These are phyloP conservation scores for Rutstroemia sp. DNA, from an alignment of 2,329 filamentous ascomycete species.

Conservation along the genomic window DNA sequence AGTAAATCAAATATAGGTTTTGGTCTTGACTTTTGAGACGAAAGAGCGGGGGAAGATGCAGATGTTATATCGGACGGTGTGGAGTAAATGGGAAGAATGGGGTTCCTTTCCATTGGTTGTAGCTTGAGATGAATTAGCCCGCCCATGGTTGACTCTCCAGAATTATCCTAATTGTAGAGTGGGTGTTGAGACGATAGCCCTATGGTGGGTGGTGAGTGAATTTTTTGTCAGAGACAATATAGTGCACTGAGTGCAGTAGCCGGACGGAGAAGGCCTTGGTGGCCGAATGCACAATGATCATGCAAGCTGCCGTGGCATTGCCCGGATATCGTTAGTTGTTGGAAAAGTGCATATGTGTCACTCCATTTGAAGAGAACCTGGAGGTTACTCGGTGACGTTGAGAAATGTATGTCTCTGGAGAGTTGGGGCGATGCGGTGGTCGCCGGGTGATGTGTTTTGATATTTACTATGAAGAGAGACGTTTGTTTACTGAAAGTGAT, in stretches of 20 bases:
- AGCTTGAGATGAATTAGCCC: constrained; percentile 8
- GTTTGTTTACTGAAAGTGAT: no score
- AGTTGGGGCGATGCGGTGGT: not conserved
- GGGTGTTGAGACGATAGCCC: not conserved
- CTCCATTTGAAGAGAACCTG: no score
- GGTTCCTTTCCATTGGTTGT: constrained; percentile 3
- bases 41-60: not conserved
- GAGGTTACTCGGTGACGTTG: no score
- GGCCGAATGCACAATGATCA: not conserved
- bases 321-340: not conserved
- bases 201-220: not conserved
- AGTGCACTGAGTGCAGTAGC: not conserved
- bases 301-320: constrained; percentile 6
- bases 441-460: not conserved
- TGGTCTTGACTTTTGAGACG: constrained; percentile 11
- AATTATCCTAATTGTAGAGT: not conserved
- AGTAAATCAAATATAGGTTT: constrained; percentile 11
- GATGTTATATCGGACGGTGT: constrained; percentile 2
- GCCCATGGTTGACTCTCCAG: not conserved
- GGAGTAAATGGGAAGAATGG: not conserved
- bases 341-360: not conserved
- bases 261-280: constrained; percentile 3
- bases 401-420: no score
- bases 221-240: constrained; percentile 3
- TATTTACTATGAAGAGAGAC: not conserved